Base-by-base conservation (phyloP, 2,329 filamentous ascomycete species). In the Didymella exigua region DNA sequence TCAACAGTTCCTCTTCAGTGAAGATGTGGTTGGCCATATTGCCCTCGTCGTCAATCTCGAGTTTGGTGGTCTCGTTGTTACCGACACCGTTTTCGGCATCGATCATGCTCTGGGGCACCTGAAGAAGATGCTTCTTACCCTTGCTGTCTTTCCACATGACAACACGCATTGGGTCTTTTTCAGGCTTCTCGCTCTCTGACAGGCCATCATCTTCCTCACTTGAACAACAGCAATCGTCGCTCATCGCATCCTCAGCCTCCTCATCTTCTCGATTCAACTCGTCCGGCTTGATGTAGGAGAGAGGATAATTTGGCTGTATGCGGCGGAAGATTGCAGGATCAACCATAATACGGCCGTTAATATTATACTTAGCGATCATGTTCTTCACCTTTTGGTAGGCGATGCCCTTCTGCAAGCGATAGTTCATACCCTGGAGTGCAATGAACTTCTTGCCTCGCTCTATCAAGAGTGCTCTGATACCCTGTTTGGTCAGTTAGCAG, bases 301-400 rank as follows among this genome's bases (percentile, higher is more conserved):
- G 85, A 0, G 84, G 84, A 63, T 96, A 96, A 70, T 96, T 96
- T 1, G 92, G 90, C 62, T 95, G 90, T 72, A 93, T 90, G 29
- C 90, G 85, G 8, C 91, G 86, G 76, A 96, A 92, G 36, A 89
- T 90, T 3, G 86, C 86, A 0, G 91, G 86, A 68, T 96, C 93
- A 21, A 96, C 81, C 91, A 96, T 96, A 59, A 96, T 83, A 26
- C 93, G 87, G 16, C 91, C 89, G 59, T 92, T 91, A 72, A 96
- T 88, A 68, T 91, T 91, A 74, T 96, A 88, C 72, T 91, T 93
- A 70, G 89, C 78, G 13, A 90, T 79, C 54, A 82, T 79, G 66
- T 88, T 88, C 78, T 91, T 91, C 73, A 89, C 88, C 79, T 93
- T 96, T 78, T 86, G 85, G 75, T 91, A 96, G 0, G 89, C 91